phyloP scores from a whole-genome alignment of 2,329 filamentous ascomycete genomes.

The Paecilomyces niveus region DNA sequence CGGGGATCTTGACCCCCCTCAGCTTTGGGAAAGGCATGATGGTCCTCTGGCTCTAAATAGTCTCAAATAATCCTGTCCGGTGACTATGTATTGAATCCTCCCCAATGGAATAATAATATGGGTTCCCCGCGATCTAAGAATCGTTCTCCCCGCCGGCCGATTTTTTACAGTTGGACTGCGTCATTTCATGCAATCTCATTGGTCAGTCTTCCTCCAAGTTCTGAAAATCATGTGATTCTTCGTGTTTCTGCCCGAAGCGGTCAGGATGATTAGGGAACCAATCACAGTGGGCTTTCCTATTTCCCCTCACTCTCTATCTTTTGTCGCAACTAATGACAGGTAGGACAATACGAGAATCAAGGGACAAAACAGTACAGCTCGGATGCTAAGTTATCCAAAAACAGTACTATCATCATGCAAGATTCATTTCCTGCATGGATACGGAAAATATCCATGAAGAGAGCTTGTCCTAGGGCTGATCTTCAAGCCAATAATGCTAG shows the following conservation, averaged over 20 bases:
- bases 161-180: background rate
- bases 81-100: background rate
- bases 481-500: background rate
- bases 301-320: background rate
- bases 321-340: background rate
- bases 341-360: background rate
- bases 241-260: background rate
- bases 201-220: background rate
- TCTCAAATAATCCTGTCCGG: background rate
- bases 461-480: background rate
- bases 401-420: background rate
- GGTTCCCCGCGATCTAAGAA: background rate
- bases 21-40: conserved; percentile 27
- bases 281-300: background rate
- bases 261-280: background rate
- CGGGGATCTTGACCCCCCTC: conserved; percentile 46
- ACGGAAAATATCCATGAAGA: background rate
- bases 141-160: background rate
- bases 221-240: background rate
- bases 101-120: background rate
- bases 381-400: background rate
- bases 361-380: background rate
- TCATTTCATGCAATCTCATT: background rate
- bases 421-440: background rate
- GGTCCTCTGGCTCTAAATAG: background rate